Conservation (phyloP, 2,329 filamentous ascomycete species). For the Chrysoporthe cubensis region DNA sequence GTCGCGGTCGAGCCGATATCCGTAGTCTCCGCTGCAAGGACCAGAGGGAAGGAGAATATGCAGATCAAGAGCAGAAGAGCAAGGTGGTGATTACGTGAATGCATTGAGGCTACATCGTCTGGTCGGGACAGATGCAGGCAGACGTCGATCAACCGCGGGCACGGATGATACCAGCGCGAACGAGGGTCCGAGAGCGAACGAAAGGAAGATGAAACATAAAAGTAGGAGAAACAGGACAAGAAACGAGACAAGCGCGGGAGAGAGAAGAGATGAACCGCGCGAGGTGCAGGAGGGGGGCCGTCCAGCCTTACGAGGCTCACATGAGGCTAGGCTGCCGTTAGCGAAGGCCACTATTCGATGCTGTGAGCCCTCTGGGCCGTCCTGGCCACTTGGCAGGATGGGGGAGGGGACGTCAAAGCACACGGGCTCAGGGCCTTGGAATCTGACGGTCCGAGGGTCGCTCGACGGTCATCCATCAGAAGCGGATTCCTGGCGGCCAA, state of each 20-base stretch:
- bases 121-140: conserved; percentile 3
- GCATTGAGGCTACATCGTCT: conserved; percentile 28
- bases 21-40: not conserved
- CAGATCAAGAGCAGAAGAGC: conserved; percentile 21
- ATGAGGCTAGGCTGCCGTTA: conserved; percentile 21
- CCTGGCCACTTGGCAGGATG: not conserved
- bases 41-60: conserved; percentile 1
- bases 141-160: conserved; percentile 21
- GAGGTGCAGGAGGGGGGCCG: conserved; percentile 14
- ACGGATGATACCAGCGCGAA: conserved; percentile 5
- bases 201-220: conserved; percentile 15
- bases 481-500: conserved; percentile 3
- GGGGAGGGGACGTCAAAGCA: not conserved
- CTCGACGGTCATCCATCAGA: conserved; percentile 4
- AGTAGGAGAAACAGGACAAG: conserved; percentile 1
- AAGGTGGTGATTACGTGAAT: conserved; percentile 21
- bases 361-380: not conserved
- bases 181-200: conserved; percentile 9
- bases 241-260: conserved; percentile 5
- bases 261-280: conserved; percentile 9
- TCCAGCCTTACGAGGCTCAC: conserved; percentile 20
- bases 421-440: not conserved
- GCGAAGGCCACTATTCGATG: conserved; percentile 22
- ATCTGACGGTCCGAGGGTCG: conserved; percentile 10
- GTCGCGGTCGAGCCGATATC: not conserved